Evolutionary conservation across 148 eudicot species (phyloP), one percentile per base, ranked within the genome.

Genomic region (Vaccinium myrtillus): DNA sequence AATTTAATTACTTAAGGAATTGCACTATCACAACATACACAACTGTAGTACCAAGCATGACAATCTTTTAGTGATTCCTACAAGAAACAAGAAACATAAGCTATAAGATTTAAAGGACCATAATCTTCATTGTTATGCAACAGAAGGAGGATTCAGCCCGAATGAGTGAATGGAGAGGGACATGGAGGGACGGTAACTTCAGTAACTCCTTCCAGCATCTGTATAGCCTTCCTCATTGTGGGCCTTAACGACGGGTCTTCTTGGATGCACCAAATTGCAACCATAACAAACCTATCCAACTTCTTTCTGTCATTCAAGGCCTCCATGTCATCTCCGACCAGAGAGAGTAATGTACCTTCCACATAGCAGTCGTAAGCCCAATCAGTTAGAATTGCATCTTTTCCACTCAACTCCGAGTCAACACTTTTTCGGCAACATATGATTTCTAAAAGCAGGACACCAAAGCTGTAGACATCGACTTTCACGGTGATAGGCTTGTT

Each of bases 141-240:
- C 46, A 43, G 46, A 43, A 43, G 46, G 46, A 4, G 46, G 46
- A 43, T 43, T 43, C 6, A 43, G 5, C 6, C 46, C 46, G 6
- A 43, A 43, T 0, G 6, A 43, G 46, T 51, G 54, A 51, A 12
- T 69, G 25, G 39, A 0, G 69, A 63, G n/a, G 23, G 77, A 43
- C 50, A 27, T 81, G 83, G 88, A 73, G 88, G 80, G 30, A 36
- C 13, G 19, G 61, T 0, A 15, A 87, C 84, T 49, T 80, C 49
- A 36, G 80, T 56, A 16, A 83, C 83, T 14, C 77, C 88, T 83
- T 87, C 86, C 61, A 87, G 86, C 88, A 83, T 83, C 43, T 83
- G 75, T 15, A 53, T 79, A 6, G 79, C 86, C 77, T 50, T 83
- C 49, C 74, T 73, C 80, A 87, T 87, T 5, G 56, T 71, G 11